Evolutionary conservation across 371 early-diverging fungal genomes (phyloP), one percentile per base, ranked within the genome.

Genomic region (Blakeslea trispora): DNA sequence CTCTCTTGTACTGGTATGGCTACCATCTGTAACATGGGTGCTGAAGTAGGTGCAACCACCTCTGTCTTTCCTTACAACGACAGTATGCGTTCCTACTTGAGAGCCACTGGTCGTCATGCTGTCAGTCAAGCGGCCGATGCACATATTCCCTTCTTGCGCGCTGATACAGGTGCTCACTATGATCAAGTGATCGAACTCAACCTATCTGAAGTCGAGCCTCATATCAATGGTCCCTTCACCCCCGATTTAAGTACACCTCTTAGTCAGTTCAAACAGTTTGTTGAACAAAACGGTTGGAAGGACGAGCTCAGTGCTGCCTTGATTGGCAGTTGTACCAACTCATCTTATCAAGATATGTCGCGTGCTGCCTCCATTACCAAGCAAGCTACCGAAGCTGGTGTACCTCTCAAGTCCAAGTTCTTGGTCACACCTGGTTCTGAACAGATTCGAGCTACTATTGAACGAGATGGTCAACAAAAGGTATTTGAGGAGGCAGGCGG

Each of bases 281-380:
- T 90, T 49, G 67, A 72, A 57, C 75, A 88, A 57, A 93, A 97
- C 66, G 85, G 84, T 24, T 96, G 97, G 97, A 88, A 85, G 58
- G 89, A 89, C 65, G 89, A 92, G 51, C 66, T 96, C 55, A 89
- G 87, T 55, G 92, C 88, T 21, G 93, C 92, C 40, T 71, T 97
- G 66, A 97, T 97, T 57, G 98, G 98, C 31, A 88, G 89, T 54
- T 97, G 98, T 75, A 97, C 98, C 62, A 97, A 97, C 84, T 90
- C 91, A 41, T 91, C 91, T 46, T 97, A 97, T 70, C 92, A 97
- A 72, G 98, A 97, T 73, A 92, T 97, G 96, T 84, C 88, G 57
- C 89, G 95, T 50, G 87, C 94, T 8, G 93, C 94, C 46, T 86
- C 87, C 22, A 78, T 96, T 34, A 94, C 90, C 11, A 79, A 85